Percentiles rank a stretch among this genome's conserved stretches.
Conservation (phyloP, 164 flowering plant genomes). For the Chloranthus sessilifolius region DNA sequence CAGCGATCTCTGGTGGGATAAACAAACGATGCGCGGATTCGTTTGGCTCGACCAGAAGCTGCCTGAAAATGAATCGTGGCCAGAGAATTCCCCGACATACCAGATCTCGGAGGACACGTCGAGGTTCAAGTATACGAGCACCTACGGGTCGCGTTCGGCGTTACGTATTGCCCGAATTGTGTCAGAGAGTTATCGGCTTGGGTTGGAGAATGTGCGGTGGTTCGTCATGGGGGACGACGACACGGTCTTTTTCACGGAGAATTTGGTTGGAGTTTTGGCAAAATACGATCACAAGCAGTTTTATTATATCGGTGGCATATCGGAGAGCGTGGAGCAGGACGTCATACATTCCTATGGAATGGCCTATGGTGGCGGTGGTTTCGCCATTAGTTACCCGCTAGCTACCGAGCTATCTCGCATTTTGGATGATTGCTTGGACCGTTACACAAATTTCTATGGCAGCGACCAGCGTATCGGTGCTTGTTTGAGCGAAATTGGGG, state of each 20-base stretch:
- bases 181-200: slow-evolving; percentile 42
- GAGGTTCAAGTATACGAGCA: slow-evolving; percentile 32
- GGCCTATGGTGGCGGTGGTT: slow-evolving; percentile 95
- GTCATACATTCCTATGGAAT: slow-evolving; percentile 56
- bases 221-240: slow-evolving; percentile 96
- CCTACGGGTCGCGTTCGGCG: slow-evolving; percentile 41
- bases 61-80: slow-evolving; percentile 22
- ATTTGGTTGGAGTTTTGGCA: slow-evolving; percentile 49
- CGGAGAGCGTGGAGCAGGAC: slow-evolving; percentile 86
- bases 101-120: slow-evolving; percentile 46
- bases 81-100: slow-evolving; percentile 31
- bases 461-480: slow-evolving; percentile 65
- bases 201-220: slow-evolving; percentile 62
- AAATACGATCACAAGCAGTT: slow-evolving; percentile 60
- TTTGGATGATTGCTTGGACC: slow-evolving; percentile 57
- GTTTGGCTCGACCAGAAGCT: slow-evolving; percentile 56
- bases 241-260: slow-evolving; percentile 74
- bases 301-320: slow-evolving; percentile 68
- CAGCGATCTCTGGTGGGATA: slow-evolving; percentile 53
- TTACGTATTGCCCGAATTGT: slow-evolving; percentile 69
- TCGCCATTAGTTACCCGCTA: slow-evolving; percentile 65
- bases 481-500: slow-evolving; percentile 65
- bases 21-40: slow-evolving; percentile 39
- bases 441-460: slow-evolving; percentile 63
- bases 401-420: slow-evolving; percentile 37